Evolutionary conservation across 306 rosid species (phyloP).

Genomic region (Elaeagnus macrophylla): DNA sequence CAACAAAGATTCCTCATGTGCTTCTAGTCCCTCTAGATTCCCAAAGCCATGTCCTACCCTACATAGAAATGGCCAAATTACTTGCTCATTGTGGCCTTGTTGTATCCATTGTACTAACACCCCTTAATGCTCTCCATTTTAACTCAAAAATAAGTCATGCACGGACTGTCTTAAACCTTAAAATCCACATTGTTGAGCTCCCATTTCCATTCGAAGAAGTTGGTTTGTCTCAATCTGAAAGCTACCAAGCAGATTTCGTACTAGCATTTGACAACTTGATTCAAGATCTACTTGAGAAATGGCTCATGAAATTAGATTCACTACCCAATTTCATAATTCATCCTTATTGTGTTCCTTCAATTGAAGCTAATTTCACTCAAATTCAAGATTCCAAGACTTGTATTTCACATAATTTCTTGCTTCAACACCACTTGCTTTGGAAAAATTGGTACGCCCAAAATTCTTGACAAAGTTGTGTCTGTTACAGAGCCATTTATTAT

Average conservation of each 20-base stretch:
- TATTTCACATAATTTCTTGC: neutral
- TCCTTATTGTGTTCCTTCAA: neutral
- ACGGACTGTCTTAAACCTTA: neutral
- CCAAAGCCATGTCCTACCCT: neutral
- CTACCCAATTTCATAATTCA: neutral
- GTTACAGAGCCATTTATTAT: neutral
- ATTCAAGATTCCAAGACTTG: neutral
- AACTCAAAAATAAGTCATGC: neutral
- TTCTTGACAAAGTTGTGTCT: neutral
- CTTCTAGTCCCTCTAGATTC: neutral
- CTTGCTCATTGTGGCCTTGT: neutral
- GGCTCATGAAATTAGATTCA: neutral
- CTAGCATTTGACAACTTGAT: neutral
- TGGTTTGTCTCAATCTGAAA: too few species aligned
- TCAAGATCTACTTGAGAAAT: neutral
- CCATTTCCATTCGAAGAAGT: neutral
- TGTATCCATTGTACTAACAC: slow-evolving; percentile 1
- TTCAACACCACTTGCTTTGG: neutral
- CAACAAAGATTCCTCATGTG: neutral
- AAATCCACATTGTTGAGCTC: neutral
- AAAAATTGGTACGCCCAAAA: neutral
- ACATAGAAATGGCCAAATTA: neutral
- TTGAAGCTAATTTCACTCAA: neutral
- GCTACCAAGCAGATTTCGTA: neutral
- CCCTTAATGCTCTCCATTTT: slow-evolving; percentile 7